Conservation (phyloP, 2,329 filamentous ascomycete genomes). For the Trichoderma afroharzianum region DNA sequence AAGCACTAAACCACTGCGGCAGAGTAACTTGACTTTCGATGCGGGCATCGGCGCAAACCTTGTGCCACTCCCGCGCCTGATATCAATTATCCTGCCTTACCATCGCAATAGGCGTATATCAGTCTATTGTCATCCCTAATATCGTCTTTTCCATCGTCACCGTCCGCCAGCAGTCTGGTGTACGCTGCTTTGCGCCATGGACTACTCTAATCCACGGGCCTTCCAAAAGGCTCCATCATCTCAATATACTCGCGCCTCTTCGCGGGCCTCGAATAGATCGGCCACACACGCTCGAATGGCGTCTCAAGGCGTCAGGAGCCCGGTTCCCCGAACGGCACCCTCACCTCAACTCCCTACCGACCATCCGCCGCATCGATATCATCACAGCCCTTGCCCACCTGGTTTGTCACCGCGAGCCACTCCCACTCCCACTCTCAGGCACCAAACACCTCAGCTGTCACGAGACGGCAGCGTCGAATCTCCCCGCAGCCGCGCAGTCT, state of each 20-base stretch:
- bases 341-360: constrained; percentile 35
- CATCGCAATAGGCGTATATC: not conserved
- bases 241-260: constrained; percentile 41
- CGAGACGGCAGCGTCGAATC: constrained; percentile 42
- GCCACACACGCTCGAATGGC: constrained; percentile 40
- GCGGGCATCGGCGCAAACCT: constrained; percentile 15
- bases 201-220: constrained; percentile 24
- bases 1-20: not conserved
- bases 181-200: constrained; percentile 27
- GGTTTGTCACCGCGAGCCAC: constrained; percentile 34
- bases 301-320: constrained; percentile 41
- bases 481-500: constrained; percentile 40
- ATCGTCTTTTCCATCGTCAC: not conserved
- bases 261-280: constrained; percentile 44
- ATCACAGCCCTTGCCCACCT: constrained; percentile 36
- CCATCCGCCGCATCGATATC: constrained; percentile 35
- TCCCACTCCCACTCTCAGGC: constrained; percentile 38
- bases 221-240: constrained; percentile 29
- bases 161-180: not conserved
- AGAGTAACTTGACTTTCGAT: constrained; percentile 5
- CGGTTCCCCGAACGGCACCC: constrained; percentile 37
- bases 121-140: not conserved
- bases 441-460: constrained; percentile 39
- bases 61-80: not conserved
- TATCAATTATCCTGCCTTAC: not conserved